A percentile compares a stretch with the other conserved stretches of the same genome.
phyloP scores from a whole-genome alignment of 1,284 basidiomycete species.

The Ustilago shanxiensis region DNA sequence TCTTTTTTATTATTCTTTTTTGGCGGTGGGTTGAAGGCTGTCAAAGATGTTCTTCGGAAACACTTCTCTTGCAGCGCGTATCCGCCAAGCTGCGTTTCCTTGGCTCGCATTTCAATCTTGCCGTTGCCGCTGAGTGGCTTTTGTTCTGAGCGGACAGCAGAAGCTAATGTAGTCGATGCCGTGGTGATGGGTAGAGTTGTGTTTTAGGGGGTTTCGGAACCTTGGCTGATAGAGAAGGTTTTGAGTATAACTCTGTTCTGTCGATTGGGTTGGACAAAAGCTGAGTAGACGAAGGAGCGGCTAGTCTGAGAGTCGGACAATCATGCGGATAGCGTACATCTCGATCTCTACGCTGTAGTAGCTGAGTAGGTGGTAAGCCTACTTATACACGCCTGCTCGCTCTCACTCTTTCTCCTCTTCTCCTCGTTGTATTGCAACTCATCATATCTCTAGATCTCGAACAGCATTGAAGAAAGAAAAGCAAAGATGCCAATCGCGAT shows the following conservation, averaged over 20 bases:
- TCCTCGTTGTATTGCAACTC: background rate
- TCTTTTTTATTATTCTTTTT: background rate
- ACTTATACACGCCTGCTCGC: background rate
- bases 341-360: background rate
- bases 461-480: background rate
- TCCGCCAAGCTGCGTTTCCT: too few relatives aligned
- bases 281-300: background rate
- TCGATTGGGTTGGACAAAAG: background rate
- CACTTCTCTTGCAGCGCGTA: slow-evolving; percentile 12
- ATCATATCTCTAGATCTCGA: background rate
- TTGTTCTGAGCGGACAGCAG: too few relatives aligned
- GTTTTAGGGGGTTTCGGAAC: too few relatives aligned
- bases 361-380: background rate
- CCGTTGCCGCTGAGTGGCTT: too few relatives aligned
- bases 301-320: background rate
- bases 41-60: slow-evolving; percentile 13
- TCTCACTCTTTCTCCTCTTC: too few relatives aligned
- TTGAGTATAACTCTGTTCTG: background rate
- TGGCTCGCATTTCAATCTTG: background rate
- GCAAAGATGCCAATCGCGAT: slow-evolving; percentile 26
- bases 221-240: too few relatives aligned
- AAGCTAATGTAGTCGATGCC: background rate
- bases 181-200: background rate
- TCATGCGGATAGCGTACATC: background rate
- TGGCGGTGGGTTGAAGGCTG: slow-evolving; percentile 4